Conservation (phyloP, 768 basidiomycete genomes). For the Hemileccinum impolitum region DNA sequence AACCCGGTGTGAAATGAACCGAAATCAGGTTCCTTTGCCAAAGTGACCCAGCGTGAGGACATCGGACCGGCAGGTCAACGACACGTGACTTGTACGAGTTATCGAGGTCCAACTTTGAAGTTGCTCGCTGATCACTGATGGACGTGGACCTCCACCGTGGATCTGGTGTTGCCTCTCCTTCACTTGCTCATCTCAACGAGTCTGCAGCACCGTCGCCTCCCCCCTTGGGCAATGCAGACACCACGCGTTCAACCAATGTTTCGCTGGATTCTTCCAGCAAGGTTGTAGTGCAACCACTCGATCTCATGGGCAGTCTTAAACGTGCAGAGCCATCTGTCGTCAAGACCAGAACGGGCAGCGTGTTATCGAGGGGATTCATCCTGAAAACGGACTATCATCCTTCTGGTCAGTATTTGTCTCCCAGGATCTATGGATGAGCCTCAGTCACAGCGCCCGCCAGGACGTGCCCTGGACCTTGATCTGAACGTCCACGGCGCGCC, state of each 20-base stretch:
- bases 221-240: slow-evolving; percentile 2
- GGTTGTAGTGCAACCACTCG: slow-evolving; percentile 37
- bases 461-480: slow-evolving; percentile 86
- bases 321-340: slow-evolving; percentile 72
- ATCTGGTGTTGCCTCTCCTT: neutral
- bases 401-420: slow-evolving; percentile 46
- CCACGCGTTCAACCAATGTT: slow-evolving; percentile 2
- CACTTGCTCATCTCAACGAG: slow-evolving; percentile 7
- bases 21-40: neutral
- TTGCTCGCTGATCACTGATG: neutral
- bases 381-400: slow-evolving; percentile 92
- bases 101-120: too few relatives aligned
- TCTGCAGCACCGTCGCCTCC: slow-evolving; percentile 4
- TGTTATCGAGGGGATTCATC: slow-evolving; percentile 85
- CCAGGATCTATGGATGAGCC: neutral
- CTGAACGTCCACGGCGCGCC: slow-evolving; percentile 92
- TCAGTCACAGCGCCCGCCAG: slow-evolving; percentile 35
- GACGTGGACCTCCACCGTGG: neutral
- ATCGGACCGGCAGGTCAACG: too few relatives aligned
- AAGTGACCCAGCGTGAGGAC: too few relatives aligned
- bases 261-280: slow-evolving; percentile 1
- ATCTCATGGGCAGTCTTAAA: slow-evolving; percentile 60
- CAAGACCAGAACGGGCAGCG: slow-evolving; percentile 79
- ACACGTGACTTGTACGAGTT: slow-evolving; percentile 13
- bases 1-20: too few relatives aligned